A percentile compares a stretch with the other conserved stretches of the same genome.
phyloP scores from a whole-genome alignment of 164 flowering plant genomes.

The Piper betle region DNA sequence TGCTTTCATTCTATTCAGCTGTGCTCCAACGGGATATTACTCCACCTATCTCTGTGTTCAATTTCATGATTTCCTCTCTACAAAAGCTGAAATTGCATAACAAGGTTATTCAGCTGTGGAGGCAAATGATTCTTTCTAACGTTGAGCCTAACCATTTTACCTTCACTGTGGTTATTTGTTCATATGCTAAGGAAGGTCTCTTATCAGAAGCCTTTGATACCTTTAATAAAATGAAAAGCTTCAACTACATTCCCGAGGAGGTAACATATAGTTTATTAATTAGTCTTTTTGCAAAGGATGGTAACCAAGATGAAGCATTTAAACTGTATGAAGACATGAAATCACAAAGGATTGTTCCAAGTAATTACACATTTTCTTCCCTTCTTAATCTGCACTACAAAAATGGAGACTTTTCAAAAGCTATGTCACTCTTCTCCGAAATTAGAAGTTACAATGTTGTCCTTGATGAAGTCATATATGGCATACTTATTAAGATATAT shows the following conservation, averaged over 20 bases:
- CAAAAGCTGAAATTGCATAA: constrained; percentile 71
- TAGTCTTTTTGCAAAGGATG: constrained; percentile 32
- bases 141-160: constrained; percentile 62
- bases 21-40: constrained; percentile 47
- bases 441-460: constrained; percentile 49
- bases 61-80: constrained; percentile 90
- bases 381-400: constrained; percentile 58
- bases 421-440: constrained; percentile 64
- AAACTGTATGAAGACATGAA: constrained; percentile 74
- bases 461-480: constrained; percentile 87
- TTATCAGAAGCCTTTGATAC: constrained; percentile 50
- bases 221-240: constrained; percentile 57
- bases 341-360: constrained; percentile 44
- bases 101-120: constrained; percentile 56
- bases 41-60: constrained; percentile 58
- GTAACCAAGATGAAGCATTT: constrained; percentile 35
- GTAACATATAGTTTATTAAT: constrained; percentile 72
- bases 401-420: constrained; percentile 65
- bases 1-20: constrained; percentile 77
- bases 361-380: constrained; percentile 83
- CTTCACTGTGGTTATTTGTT: constrained; percentile 61
- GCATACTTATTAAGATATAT: constrained; percentile 79
- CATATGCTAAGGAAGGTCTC: constrained; percentile 51
- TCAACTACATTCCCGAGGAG: constrained; percentile 69
- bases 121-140: constrained; percentile 37